phyloP scores from a whole-genome alignment of 2,329 filamentous ascomycete species.

The Aspergillus transmontanensis region DNA sequence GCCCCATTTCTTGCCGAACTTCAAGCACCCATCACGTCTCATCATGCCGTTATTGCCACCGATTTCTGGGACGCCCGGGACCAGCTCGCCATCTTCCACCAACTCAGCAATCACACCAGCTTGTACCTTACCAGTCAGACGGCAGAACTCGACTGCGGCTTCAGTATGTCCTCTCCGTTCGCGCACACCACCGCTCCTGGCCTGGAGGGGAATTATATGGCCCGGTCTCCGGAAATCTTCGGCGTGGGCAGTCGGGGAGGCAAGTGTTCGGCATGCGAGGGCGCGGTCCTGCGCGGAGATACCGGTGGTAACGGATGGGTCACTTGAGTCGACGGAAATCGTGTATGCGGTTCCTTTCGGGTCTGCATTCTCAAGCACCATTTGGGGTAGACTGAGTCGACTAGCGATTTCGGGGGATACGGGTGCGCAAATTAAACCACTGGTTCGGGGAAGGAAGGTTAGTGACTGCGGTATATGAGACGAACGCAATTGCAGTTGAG shows the following conservation, averaged over 20 bases:
- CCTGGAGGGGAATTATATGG: constrained; percentile 84
- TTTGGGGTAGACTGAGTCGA: constrained; percentile 78
- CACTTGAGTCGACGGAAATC: constrained; percentile 77
- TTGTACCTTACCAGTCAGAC: constrained; percentile 73
- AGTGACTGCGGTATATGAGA: not conserved
- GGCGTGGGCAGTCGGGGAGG: constrained; percentile 61
- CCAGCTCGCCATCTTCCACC: constrained; percentile 79
- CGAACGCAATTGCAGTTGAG: not conserved
- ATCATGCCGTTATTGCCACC: constrained; percentile 78
- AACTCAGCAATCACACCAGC: constrained; percentile 89
- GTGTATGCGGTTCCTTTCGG: constrained; percentile 92
- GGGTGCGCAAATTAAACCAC: constrained; percentile 89
- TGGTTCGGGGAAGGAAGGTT: constrained; percentile 26
- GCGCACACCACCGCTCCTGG: constrained; percentile 76
- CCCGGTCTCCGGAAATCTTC: constrained; percentile 77
- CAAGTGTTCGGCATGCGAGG: constrained; percentile 76
- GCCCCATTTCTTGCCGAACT: constrained; percentile 84
- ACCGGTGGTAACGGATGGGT: constrained; percentile 77
- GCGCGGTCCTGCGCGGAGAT: constrained; percentile 88
- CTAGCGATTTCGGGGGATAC: constrained; percentile 70
- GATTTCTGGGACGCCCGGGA: constrained; percentile 68
- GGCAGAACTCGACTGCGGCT: constrained; percentile 87
- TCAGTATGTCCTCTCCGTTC: constrained; percentile 87
- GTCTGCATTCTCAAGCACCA: constrained; percentile 81
- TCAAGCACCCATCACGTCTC: constrained; percentile 81